Base-by-base conservation (phyloP, 1,284 basidiomycete species). In the Kwoniella shivajii region DNA sequence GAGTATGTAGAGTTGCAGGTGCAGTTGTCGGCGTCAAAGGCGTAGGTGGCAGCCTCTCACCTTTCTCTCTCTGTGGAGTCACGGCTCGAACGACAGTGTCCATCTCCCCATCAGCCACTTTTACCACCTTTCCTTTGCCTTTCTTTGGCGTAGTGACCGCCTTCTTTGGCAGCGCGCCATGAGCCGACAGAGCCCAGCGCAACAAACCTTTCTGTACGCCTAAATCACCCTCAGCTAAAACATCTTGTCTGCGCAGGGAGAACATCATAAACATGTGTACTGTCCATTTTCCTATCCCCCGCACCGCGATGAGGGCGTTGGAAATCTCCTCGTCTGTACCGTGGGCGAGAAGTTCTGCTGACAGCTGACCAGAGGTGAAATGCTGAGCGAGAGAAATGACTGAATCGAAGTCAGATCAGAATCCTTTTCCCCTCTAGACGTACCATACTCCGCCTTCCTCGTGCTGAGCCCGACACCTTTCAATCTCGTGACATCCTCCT, bases 201-300 rank as follows among this genome's bases (percentile, higher is more conserved):
- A 88, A 74, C 4, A 92, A 66, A 16, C 90, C 89, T 43, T 88
- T 85, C 69, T 91, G 89, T 1, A 90, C 85, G 13, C 90, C 90
- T 14, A 92, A 81, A 66, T 92, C 90, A 20, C 89, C 89, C 47
- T 88, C 85, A 37, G 89, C 88, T 2, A 92, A 81, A 46, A 93
- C 87, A 73, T 94, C 85, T 0, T 88, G 88, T 6, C 90, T 85
- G 5, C 89, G 83, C 22, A 92, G 81, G 1, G 89, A 88, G 76
- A 93, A 93, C 57, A 94, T 89, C 11, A 89, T 84, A 71, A 93
- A 93, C 91, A 93, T 92, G 71, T 92, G 86, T 14, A 91, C 88
- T 81, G 75, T 78, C 74, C 77, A 78, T 57, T 75, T 56, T 45
- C 90, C 90, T 59, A 92, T 89, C 0, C 91, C 91, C 63, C 87